These are phyloP conservation scores for Mychonastes homosphaera DNA, from an alignment of 139 green algal species.

Conservation along the genomic window DNA sequence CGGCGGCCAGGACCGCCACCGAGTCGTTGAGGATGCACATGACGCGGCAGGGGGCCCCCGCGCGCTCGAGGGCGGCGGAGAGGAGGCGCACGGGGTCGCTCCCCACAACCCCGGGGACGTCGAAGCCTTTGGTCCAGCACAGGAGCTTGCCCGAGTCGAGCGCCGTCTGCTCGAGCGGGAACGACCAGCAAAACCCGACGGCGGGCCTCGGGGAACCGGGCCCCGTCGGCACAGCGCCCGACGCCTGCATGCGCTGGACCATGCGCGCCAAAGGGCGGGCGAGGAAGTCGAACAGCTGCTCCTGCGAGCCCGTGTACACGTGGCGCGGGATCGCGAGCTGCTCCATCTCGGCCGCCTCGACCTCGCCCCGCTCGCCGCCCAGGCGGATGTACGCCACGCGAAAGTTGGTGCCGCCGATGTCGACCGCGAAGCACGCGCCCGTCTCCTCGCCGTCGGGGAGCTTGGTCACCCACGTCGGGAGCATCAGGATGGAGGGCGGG, in stretches of 20 bases:
- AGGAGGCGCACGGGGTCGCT: constrained; percentile 40
- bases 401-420: constrained; percentile 88
- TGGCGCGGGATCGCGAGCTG: constrained; percentile 41
- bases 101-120: constrained; percentile 25
- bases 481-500: constrained; percentile 32
- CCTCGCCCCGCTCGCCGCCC: constrained; percentile 11
- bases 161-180: constrained; percentile 67
- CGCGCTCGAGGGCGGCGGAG: constrained; percentile 19
- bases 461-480: constrained; percentile 33
- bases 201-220: constrained; percentile 31
- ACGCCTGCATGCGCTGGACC: constrained; percentile 21
- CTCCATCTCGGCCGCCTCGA: constrained; percentile 33
- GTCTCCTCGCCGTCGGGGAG: constrained; percentile 44
- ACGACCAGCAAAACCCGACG: constrained; percentile 88
- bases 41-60: constrained; percentile 27
- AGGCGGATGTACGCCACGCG: constrained; percentile 49
- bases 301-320: constrained; percentile 30
- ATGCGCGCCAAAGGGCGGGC: constrained; percentile 33
- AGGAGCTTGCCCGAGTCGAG: constrained; percentile 70
- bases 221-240: too few species aligned
- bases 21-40: constrained; percentile 73
- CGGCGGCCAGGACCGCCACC: constrained; percentile 51
- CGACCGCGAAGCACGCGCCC: constrained; percentile 67
- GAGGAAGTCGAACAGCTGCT: constrained; percentile 66
- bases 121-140: constrained; percentile 80